Evolutionary conservation across 768 basidiomycete species (phyloP).

Genomic region (Collybiopsis confluens): DNA sequence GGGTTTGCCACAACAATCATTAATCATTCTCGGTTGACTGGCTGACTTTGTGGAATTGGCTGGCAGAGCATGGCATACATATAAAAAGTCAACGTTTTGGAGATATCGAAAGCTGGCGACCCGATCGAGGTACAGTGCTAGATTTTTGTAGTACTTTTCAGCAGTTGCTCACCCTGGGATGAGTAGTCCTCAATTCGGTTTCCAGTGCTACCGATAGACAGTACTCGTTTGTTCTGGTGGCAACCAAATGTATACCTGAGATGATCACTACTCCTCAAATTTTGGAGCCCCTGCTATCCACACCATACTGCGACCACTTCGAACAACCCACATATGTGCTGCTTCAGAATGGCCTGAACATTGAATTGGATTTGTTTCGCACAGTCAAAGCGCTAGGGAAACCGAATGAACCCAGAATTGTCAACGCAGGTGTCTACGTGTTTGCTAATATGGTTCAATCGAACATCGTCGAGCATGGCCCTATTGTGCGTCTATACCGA

Average conservation of each 20-base stretch:
- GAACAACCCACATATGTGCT: conserved; percentile 58
- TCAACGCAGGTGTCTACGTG: conserved; percentile 54
- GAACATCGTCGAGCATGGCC: conserved; percentile 47
- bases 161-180: neutral
- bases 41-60: no score
- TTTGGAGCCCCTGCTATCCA: conserved; percentile 50
- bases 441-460: conserved; percentile 41
- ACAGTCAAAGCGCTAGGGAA: conserved; percentile 37
- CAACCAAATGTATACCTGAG: conserved; percentile 73
- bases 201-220: conserved; percentile 53
- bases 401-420: conserved; percentile 41
- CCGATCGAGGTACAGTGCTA: conserved; percentile 55
- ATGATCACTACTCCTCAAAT: conserved; percentile 50
- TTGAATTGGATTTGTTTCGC: conserved; percentile 62
- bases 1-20: conserved; percentile 24
- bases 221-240: conserved; percentile 63
- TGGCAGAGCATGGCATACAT: conserved; percentile 51
- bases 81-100: conserved; percentile 61
- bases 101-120: conserved; percentile 51
- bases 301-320: conserved; percentile 39
- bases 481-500: conserved; percentile 38
- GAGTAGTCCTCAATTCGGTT: conserved; percentile 55
- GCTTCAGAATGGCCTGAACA: conserved; percentile 69
- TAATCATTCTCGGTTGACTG: neutral
- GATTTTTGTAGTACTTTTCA: neutral